Evolutionary conservation across 2,329 filamentous ascomycete genomes (phyloP), one percentile per base, ranked within the genome.

Genomic region (Microsporum ferrugineum): DNA sequence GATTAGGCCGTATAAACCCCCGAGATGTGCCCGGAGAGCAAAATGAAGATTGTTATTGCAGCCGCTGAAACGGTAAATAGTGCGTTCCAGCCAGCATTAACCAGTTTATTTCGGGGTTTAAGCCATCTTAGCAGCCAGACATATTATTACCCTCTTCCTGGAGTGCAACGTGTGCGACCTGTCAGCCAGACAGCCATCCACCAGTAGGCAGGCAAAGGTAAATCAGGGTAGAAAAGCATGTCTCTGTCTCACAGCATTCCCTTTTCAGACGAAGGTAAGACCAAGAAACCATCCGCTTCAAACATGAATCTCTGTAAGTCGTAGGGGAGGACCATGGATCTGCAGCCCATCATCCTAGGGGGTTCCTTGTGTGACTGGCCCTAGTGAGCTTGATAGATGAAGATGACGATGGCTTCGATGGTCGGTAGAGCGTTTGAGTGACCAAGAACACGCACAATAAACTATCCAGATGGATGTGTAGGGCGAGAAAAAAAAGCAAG

Each of bases 181-280:
- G 49, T 34, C 49, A 53, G 49, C 49, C 49, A 53, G 49, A 53
- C 49, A 53, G 49, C 49, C 49, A 53, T 53, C 49, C 49, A 53
- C 12, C 49, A 53, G 17, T 23, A 23, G 17, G 17, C 17, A 23
- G 12, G 4, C 14, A n/a, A 12, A 6, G 31, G 29, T 8, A 33
- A 51, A 51, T 10, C 29, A 51, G 29, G 3, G 29, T 33, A 14
- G n/a, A 33, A 31, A 53, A 53, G 49, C 49, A 53, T 53, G 49
- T 53, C 27, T 33, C 33, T 53, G 49, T 53, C 49, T 34, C n/a
- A 53, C 49, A 34, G 49, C 49, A 53, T 33, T 53, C 27, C 17
- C 17, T 23, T 23, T 23, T 23, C 17, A 23, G 49, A 6, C 7
- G 49, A 5, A 1, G 29, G 10, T 27, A 27, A 53, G 29, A 31